Evolutionary conservation across 768 basidiomycete genomes (phyloP).

Genomic region (Stropharia rugosoannulata): DNA sequence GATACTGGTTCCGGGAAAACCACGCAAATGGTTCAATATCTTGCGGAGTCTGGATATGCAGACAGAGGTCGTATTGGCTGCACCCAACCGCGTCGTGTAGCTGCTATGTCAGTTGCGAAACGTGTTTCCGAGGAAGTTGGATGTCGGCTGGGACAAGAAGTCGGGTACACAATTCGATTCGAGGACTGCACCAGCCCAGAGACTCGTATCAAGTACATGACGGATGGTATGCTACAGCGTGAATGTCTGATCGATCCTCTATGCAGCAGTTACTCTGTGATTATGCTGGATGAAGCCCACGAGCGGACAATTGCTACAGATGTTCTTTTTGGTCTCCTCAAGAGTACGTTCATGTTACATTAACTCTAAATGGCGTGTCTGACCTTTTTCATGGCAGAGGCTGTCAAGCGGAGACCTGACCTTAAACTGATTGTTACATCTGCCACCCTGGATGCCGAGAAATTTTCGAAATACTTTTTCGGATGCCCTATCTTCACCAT

Average conservation of each 20-base stretch:
- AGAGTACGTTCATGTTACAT: constrained; percentile 53
- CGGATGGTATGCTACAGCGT: constrained; percentile 98
- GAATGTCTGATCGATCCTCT: constrained; percentile 96
- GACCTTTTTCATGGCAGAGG: constrained; percentile 55
- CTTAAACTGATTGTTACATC: constrained; percentile 98
- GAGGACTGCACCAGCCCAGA: constrained; percentile 99
- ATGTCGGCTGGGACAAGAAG: constrained; percentile 94
- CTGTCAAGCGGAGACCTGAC: constrained; percentile 91
- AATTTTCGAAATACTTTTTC: constrained; percentile 99
- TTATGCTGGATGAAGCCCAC: constrained; percentile 99
- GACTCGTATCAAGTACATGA: constrained; percentile 99
- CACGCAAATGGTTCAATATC: constrained; percentile 98
- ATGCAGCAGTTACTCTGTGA: constrained; percentile 86
- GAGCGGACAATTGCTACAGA: constrained; percentile 99
- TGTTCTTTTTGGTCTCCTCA: constrained; percentile 93
- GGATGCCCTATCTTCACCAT: constrained; percentile 99
- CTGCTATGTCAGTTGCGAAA: constrained; percentile 98
- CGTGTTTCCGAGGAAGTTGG: constrained; percentile 99
- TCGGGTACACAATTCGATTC: constrained; percentile 98
- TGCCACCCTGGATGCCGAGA: constrained; percentile 98
- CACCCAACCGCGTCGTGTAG: constrained; percentile 98
- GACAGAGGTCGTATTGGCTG: constrained; percentile 93
- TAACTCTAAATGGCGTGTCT: not conserved
- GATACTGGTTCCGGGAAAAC: constrained; percentile 99
- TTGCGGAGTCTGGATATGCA: constrained; percentile 92